These are phyloP conservation scores for Ramaria sp. DNA, from an alignment of 768 basidiomycete species.

Conservation along the genomic window DNA sequence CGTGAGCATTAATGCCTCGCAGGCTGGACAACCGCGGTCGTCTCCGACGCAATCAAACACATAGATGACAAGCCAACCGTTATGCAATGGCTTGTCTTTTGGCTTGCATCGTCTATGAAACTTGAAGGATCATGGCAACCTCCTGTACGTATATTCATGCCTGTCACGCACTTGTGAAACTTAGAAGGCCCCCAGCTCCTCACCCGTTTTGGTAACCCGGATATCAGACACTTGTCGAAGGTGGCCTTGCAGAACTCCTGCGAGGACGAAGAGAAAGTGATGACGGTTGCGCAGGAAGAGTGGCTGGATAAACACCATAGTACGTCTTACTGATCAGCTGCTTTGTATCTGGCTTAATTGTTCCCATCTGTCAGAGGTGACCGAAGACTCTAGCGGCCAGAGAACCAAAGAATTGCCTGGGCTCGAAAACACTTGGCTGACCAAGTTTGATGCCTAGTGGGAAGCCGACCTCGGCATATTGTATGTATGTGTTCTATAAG, in stretches of 20 bases:
- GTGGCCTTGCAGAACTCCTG: not conserved
- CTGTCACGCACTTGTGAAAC: not conserved
- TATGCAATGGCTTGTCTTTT: conserved; percentile 18
- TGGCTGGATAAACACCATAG: not conserved
- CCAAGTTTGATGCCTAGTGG: too few relatives aligned
- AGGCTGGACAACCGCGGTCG: conserved; percentile 17
- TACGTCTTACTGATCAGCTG: not conserved
- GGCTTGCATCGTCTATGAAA: conserved; percentile 17
- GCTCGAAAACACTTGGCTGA: too few relatives aligned
- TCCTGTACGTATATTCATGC: not conserved
- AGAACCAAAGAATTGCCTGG: too few relatives aligned
- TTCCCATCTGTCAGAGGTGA: too few relatives aligned
- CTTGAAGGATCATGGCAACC: not conserved
- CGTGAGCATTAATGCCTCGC: not conserved
- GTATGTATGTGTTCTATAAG: too few relatives aligned
- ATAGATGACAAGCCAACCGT: conserved; percentile 14
- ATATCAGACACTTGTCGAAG: not conserved
- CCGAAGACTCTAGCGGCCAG: too few relatives aligned
- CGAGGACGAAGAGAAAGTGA: not conserved
- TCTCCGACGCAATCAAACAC: conserved; percentile 10
- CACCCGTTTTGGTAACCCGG: not conserved
- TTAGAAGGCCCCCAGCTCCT: not conserved
- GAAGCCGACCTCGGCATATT: too few relatives aligned
- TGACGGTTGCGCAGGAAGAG: not conserved
- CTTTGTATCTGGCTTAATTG: too few relatives aligned